Evolutionary conservation across 2,329 filamentous ascomycete species (phyloP), one percentile per base, ranked within the genome.

Genomic region (Xylaria arbuscula): DNA sequence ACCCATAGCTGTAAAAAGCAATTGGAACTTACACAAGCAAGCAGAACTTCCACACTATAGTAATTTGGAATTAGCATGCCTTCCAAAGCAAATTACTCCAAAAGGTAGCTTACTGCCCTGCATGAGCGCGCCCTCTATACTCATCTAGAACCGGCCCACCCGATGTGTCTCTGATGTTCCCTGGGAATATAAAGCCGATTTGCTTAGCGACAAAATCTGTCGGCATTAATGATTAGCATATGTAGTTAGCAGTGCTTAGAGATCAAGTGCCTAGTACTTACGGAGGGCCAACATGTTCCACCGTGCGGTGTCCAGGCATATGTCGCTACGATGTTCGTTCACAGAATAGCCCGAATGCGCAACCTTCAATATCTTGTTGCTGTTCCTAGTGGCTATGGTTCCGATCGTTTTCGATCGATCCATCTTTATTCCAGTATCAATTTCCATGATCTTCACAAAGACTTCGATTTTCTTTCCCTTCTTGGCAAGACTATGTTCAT

Each of bases 321-420:
- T 71, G 0, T 11, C 8, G 7, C 67, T 68, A 2, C 66, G 67
- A 2, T 54, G 58, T 2, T n/a, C 40, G 3, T 70, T 66, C 0
- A 47, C 57, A 0, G 64, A 61, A 22, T 67, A 76, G 0, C 75
- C 75, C 17, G 69, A 72, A 28, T 73, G 66, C 0, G 74, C 74
- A 0, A 60, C 45, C 68, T 72, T 74, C 0, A 76, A 66, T 2
- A 77, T 62, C 0, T 64, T 61, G 1, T 62, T 32, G 3, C 64
- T 45, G 9, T 71, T 67, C 24, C 69, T 72, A 0, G 63, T 40
- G 0, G 62, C 72, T 3, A 77, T 69, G 0, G 71, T 62, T 0
- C 75, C 75, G 13, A 75, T 68, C 0, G 74, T 76, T 40, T 77
- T 77, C 1, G 56, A 67, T 4, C 40, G 40, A 22, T 72, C 65